Base-by-base conservation (phyloP, 257 asterid genomes). In the Fraxinus excelsior region DNA sequence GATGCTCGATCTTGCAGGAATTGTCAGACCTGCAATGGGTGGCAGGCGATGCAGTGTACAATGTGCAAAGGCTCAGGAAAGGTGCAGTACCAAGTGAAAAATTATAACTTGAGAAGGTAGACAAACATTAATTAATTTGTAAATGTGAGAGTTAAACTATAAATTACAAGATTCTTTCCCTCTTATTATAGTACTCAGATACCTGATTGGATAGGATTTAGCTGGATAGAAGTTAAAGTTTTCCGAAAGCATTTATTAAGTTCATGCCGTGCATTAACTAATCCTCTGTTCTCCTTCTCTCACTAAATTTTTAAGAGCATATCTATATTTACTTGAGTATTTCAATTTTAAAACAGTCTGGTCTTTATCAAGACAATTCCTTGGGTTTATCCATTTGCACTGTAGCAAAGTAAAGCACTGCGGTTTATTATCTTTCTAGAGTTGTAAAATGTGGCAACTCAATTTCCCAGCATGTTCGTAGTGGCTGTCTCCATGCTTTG, bases 41-140 rank as follows among this genome's bases (percentile, higher is more conserved):
- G 97, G 99, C 91, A 88, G 84, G 99, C 98, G 9, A 85, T 96
- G 87, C 97, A 91, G 77, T 96, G 98, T 78, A 91, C 97, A 14
- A 86, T 90, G 96, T 95, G 99, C 88, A 90, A 87, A 85, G 99
- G 98, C 72, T 93, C 97, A 29, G 97, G 97, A 58, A 91, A 83
- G 82, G 98, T 90, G 88, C 93, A 90, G 37, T 95, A 91, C 88
- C 99, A 91, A 84, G 97, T 95, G 84, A 95, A 91, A 80, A 85
- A 86, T 80, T 91, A 90, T 73, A 79, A 90, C 69, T 85, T 95
- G 91, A 90, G 90, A 87, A 87, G 97, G 99, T 95, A 81, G 73
- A 82, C 64, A 28, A 74, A 71, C 70, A 35, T 64, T 69, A 28
- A 51, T 72, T 72, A 58, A 26, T 58, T 83, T 29, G 64, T 68